phyloP scores from a whole-genome alignment of 805 yeast genomes.

The Phaffomyces opuntiae region DNA sequence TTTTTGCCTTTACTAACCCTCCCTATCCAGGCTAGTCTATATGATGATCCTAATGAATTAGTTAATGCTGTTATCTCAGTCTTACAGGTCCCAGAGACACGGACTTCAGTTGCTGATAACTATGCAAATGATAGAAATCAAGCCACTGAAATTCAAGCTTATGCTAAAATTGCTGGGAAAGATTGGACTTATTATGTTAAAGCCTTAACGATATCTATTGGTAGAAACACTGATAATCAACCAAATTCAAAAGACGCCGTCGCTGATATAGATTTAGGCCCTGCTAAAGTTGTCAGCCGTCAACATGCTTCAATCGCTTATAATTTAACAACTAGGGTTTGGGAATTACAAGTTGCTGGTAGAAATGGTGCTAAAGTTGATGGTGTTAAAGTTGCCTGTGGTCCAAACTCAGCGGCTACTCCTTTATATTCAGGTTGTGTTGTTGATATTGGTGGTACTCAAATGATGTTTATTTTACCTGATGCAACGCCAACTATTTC shows the following conservation, averaged over 20 bases:
- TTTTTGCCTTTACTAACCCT: neutral
- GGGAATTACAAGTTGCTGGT: conserved; percentile 84
- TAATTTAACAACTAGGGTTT: conserved; percentile 63
- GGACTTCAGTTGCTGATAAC: conserved; percentile 64
- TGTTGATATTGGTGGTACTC: conserved; percentile 93
- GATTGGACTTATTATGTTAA: conserved; percentile 95
- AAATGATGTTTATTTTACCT: conserved; percentile 97
- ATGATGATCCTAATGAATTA: conserved; percentile 56
- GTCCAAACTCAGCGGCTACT: conserved; percentile 39
- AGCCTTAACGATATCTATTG: conserved; percentile 65
- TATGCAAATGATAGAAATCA: conserved; percentile 67
- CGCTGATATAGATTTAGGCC: conserved; percentile 88
- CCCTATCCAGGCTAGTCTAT: conserved; percentile 17
- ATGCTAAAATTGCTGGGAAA: conserved; percentile 90
- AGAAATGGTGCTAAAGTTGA: conserved; percentile 93
- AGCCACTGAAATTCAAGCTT: conserved; percentile 84
- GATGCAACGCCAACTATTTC: conserved; percentile 73
- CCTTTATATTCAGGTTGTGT: conserved; percentile 81
- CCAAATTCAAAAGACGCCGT: conserved; percentile 13
- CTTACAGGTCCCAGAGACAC: conserved; percentile 63
- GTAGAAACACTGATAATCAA: conserved; percentile 60
- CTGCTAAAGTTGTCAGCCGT: conserved; percentile 94
- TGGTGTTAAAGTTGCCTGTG: conserved; percentile 41
- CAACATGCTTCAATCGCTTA: conserved; percentile 81
- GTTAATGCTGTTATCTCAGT: conserved; percentile 70